Evolutionary conservation across 1,139 yeast genomes (phyloP), one percentile per base, ranked within the genome.

Genomic region (Scheffersomyces titani): DNA sequence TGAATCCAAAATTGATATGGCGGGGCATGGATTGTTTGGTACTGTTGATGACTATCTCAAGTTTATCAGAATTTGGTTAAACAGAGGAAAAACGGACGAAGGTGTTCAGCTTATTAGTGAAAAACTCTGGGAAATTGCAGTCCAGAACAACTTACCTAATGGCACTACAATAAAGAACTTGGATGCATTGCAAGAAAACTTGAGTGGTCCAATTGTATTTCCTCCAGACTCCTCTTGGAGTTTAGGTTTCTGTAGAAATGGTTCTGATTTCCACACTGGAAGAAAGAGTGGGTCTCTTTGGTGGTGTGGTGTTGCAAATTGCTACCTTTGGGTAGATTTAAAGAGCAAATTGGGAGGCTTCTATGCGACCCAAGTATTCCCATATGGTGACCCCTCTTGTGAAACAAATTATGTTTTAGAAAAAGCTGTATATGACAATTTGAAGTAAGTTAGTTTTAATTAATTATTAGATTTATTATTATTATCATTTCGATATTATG

Each of bases 11-110:
- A 55, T 76, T 18, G 81, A 78, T 59, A 71, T 78, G 73, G 85
- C 85, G 5, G 86, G 86, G 19, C 84, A 80, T 54, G 85, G 86
- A 1, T 69, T 78, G 55, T 77, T 73, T 59, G 81, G 83, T 1
- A 74, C 76, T 2, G 77, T 78, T 7, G 71, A 67, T 2, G 85
- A 81, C 61, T 82, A 73, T 61, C 68, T 78, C 60, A 77, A 75
- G 58, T 75, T 81, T 51, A 65, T 82, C 19, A 69, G 85, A 50
- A 67, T 78, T 18, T 78, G 82, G 77, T 67, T 82, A 47, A 80
- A 81, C 60, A 70, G 69, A 52, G 86, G 86, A 0, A 57, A 59
- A 19, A 73, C 80, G 45, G 81, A 77, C 55, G 65, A 77, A 1
- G 76, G 78, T 0, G 62, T 49, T 1, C 66, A 70, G 21, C 63